Evolutionary conservation across 2,329 filamentous ascomycete species (phyloP).

Genomic region (Bertia moriformis): DNA sequence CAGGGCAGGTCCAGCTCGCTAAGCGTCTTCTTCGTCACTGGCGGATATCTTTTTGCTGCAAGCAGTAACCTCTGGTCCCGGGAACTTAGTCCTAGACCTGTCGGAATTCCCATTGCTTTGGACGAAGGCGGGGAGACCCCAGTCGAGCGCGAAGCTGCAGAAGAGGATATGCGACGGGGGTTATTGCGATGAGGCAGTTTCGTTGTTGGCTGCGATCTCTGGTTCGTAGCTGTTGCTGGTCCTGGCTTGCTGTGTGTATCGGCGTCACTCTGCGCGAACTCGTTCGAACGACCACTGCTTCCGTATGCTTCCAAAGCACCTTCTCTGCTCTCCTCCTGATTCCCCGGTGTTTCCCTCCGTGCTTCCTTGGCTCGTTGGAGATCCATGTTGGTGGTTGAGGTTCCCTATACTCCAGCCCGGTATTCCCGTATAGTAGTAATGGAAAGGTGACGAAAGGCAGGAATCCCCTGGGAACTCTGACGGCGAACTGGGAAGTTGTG

Average conservation of each 20-base stretch:
- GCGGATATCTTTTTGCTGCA: slow-evolving; percentile 19
- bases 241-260: no score
- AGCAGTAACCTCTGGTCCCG: slow-evolving; percentile 4
- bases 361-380: slow-evolving; percentile 23
- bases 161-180: no score
- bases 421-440: no score
- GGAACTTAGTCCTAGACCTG: slow-evolving; percentile 1
- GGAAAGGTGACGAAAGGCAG: no score
- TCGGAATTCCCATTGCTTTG: neutral
- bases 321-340: slow-evolving; percentile 18
- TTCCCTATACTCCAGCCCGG: no score
- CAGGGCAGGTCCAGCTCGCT: slow-evolving; percentile 45
- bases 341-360: slow-evolving; percentile 12
- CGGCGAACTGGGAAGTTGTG: no score
- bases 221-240: no score
- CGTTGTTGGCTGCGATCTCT: no score
- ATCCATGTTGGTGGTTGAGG: no score
- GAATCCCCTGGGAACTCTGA: no score
- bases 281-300: slow-evolving; percentile 13
- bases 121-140: neutral
- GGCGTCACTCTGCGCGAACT: slow-evolving; percentile 18
- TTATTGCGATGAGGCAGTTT: no score
- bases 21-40: slow-evolving; percentile 41
- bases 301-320: slow-evolving; percentile 17
- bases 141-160: no score